Percentiles rank a stretch among this genome's conserved stretches.
Conservation (phyloP, 495 filamentous ascomycete species). For the Clavariopsis aquatica region DNA sequence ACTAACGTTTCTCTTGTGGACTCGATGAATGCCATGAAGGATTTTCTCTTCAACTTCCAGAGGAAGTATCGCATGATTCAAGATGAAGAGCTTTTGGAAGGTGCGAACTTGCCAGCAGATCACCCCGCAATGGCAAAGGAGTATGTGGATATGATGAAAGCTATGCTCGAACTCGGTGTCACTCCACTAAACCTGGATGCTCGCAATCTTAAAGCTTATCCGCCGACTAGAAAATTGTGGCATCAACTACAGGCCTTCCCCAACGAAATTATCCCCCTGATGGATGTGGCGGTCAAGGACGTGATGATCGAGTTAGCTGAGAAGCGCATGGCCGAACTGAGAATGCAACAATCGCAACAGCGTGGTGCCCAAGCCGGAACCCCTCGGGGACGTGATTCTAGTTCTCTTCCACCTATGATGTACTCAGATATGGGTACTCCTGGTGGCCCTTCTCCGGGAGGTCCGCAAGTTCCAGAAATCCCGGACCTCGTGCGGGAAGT, state of each 20-base stretch:
- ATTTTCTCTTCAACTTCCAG: slow-evolving; percentile 86
- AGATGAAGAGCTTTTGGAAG: slow-evolving; percentile 74
- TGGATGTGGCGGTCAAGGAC: slow-evolving; percentile 94
- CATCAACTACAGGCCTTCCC: slow-evolving; percentile 91
- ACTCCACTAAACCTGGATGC: slow-evolving; percentile 84
- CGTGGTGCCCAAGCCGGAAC: slow-evolving; percentile 42
- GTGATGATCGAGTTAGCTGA: slow-evolving; percentile 86
- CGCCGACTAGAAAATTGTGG: slow-evolving; percentile 89
- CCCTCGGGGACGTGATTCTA: slow-evolving; percentile 50
- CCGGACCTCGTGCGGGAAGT: slow-evolving; percentile 65
- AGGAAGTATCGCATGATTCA: slow-evolving; percentile 90
- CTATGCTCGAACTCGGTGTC: slow-evolving; percentile 83
- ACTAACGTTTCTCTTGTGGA: slow-evolving; percentile 94
- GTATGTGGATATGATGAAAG: slow-evolving; percentile 82
- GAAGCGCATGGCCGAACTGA: slow-evolving; percentile 72
- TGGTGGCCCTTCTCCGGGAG: slow-evolving; percentile 39
- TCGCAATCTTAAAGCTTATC: slow-evolving; percentile 88
- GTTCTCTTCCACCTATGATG: slow-evolving; percentile 73
- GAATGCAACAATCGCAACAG: slow-evolving; percentile 57
- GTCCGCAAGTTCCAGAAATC: slow-evolving; percentile 43
- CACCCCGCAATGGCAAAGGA: slow-evolving; percentile 65
- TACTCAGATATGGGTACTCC: slow-evolving; percentile 64
- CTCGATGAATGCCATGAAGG: slow-evolving; percentile 80
- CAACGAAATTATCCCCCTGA: slow-evolving; percentile 90
- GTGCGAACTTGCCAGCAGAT: slow-evolving; percentile 57